Conservation (phyloP, 768 basidiomycete species). For the Gloeostereum incarnatum region DNA sequence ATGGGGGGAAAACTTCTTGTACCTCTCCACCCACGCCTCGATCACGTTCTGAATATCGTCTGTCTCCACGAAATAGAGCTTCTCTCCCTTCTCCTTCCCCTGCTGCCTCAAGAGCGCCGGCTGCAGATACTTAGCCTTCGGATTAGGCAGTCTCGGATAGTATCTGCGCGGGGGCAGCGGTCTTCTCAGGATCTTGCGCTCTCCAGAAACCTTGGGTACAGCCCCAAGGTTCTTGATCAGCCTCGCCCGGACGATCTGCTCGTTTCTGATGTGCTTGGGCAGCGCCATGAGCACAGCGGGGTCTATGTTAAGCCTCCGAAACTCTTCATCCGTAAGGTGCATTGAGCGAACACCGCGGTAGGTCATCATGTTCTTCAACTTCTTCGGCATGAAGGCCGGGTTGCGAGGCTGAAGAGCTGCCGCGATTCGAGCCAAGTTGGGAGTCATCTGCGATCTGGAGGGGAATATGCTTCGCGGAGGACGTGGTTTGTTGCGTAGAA, state of each 20-base stretch:
- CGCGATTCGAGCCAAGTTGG: slow-evolving; percentile 49
- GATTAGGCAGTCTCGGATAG: slow-evolving; percentile 40
- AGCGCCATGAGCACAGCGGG: slow-evolving; percentile 58
- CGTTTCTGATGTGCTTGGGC: slow-evolving; percentile 60
- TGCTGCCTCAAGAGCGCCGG: slow-evolving; percentile 50
- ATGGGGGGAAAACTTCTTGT: slow-evolving; percentile 54
- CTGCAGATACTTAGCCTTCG: slow-evolving; percentile 40
- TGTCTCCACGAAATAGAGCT: slow-evolving; percentile 49
- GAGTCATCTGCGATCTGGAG: slow-evolving; percentile 19
- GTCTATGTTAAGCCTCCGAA: slow-evolving; percentile 63
- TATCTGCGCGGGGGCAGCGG: slow-evolving; percentile 30
- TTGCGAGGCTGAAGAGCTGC: slow-evolving; percentile 51
- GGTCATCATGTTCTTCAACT: slow-evolving; percentile 23
- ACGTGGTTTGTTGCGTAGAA: slow-evolving; percentile 2
- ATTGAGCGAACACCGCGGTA: slow-evolving; percentile 23
- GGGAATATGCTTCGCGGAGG: slow-evolving; percentile 21
- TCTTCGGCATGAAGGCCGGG: slow-evolving; percentile 19
- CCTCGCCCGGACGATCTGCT: slow-evolving; percentile 58
- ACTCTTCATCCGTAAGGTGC: slow-evolving; percentile 44
- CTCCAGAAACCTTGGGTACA: slow-evolving; percentile 26
- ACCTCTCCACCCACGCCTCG: slow-evolving; percentile 66
- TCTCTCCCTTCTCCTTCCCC: slow-evolving; percentile 40
- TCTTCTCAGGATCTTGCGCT: slow-evolving; percentile 46
- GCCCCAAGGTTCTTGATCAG: slow-evolving; percentile 33
- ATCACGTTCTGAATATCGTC: slow-evolving; percentile 68